Conservation (phyloP, 208 protist genomes). For the Porcisia hertigi region DNA sequence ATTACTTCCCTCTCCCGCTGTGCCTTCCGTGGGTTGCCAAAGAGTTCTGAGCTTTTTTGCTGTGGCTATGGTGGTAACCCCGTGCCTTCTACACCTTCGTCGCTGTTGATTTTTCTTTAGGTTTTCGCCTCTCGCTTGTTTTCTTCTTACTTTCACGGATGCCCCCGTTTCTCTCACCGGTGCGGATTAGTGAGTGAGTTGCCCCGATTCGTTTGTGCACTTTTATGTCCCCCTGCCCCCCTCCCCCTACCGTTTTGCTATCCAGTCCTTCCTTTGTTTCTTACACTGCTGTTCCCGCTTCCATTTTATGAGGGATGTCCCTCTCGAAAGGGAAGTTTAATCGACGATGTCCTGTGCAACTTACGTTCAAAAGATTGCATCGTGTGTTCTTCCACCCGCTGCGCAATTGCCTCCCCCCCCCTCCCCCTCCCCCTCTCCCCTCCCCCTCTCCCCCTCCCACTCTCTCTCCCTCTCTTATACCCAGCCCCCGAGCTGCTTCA, state of each 20-base stretch:
- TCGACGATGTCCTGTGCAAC: neutral
- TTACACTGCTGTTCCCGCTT: neutral
- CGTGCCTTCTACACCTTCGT: neutral
- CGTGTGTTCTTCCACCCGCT: neutral
- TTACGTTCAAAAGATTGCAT: neutral
- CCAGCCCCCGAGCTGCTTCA: neutral
- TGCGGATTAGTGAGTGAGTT: too few species aligned
- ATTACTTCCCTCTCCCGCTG: neutral
- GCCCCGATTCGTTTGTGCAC: too few species aligned
- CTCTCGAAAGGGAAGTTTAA: neutral
- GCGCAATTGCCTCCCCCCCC: neutral
- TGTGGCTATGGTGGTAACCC: neutral
- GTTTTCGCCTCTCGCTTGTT: neutral
- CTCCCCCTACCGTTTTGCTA: too few species aligned
- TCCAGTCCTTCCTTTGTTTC: neutral
- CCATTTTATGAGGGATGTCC: neutral
- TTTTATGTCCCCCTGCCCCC: too few species aligned
- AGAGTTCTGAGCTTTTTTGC: neutral
- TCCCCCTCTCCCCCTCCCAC: neutral
- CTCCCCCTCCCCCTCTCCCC: too few species aligned
- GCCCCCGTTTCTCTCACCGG: too few species aligned
- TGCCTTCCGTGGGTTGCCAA: neutral
- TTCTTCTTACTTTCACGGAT: too few species aligned
- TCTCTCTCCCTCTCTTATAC: neutral
- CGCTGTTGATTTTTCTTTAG: neutral